phyloP scores from a whole-genome alignment of 2,329 filamentous ascomycete genomes.

The Fusarium zealandicum region DNA sequence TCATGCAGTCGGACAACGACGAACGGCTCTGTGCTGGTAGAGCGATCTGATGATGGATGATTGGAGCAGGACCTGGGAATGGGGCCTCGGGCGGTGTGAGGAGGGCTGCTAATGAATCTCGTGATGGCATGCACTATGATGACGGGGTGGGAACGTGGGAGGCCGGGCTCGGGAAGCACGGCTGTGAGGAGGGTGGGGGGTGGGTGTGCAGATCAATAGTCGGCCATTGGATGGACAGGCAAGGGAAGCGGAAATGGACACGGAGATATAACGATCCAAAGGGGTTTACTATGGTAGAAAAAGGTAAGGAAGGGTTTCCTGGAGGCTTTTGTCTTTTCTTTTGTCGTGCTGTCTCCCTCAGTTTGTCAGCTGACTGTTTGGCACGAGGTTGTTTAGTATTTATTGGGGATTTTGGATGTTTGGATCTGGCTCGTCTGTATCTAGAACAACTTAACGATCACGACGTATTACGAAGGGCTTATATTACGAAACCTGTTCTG shows the following conservation, averaged over 20 bases:
- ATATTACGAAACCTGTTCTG: not conserved
- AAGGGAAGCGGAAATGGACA: conserved; percentile 15
- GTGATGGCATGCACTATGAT: conserved; percentile 37
- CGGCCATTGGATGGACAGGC: conserved; percentile 27
- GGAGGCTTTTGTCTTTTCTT: conserved; percentile 7
- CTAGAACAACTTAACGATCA: conserved; percentile 37
- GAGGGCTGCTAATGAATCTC: conserved; percentile 7
- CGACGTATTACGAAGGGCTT: conserved; percentile 25
- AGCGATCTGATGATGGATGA: conserved; percentile 18
- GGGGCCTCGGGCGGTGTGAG: conserved; percentile 12
- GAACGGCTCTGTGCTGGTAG: conserved; percentile 7
- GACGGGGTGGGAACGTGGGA: conserved; percentile 23
- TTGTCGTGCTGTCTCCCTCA: conserved; percentile 5
- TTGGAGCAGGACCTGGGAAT: conserved; percentile 21
- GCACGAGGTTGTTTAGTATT: not conserved
- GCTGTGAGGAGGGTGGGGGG: conserved; percentile 24
- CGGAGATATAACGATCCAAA: conserved; percentile 13
- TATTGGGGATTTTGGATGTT: conserved; percentile 8
- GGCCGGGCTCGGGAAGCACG: conserved; percentile 36
- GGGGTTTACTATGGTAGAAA: conserved; percentile 10
- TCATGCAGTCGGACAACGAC: conserved; percentile 14
- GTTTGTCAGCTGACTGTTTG: conserved; percentile 7
- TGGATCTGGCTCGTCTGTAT: conserved; percentile 11
- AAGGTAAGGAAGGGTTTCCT: conserved; percentile 8
- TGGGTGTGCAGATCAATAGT: conserved; percentile 27